Evolutionary conservation across 106 monocot genomes (phyloP).

Genomic region (Allium fistulosum): DNA sequence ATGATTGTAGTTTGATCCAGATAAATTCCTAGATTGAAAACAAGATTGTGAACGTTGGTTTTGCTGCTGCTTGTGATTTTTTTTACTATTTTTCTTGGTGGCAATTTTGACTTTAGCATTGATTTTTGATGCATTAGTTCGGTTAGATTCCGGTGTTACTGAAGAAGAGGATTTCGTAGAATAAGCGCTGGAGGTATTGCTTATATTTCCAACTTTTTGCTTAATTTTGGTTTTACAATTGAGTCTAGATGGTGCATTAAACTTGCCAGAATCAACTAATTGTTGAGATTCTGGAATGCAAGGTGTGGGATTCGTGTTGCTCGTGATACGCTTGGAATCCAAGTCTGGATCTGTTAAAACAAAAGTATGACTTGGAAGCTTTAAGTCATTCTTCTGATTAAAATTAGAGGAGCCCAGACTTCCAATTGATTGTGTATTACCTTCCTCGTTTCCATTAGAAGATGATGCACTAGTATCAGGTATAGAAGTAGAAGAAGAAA

Average conservation of each 20-base stretch:
- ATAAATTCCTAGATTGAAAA: not conserved
- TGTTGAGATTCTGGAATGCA: not conserved
- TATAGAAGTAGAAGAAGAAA: too few relatives aligned
- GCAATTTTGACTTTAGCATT: not conserved
- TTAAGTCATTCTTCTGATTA: not conserved
- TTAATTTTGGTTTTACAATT: not conserved
- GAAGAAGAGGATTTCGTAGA: too few relatives aligned
- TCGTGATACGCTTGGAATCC: not conserved
- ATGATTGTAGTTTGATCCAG: conserved; percentile 1
- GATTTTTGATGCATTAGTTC: not conserved
- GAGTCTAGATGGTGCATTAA: not conserved
- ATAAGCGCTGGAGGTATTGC: too few relatives aligned
- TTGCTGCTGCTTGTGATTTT: conserved; percentile 9
- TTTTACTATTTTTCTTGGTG: not conserved
- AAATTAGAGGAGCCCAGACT: not conserved
- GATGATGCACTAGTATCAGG: not conserved
- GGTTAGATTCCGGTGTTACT: too few relatives aligned
- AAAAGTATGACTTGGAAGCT: not conserved
- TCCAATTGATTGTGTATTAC: not conserved
- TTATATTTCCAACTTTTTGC: not conserved
- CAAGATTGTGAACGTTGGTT: not conserved
- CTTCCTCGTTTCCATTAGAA: conserved; percentile 4
- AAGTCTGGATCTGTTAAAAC: not conserved
- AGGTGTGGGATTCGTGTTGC: not conserved
- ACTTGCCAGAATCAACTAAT: not conserved